Conservation (phyloP, 2,329 filamentous ascomycete genomes). For the Neoarthrinium moseri region DNA sequence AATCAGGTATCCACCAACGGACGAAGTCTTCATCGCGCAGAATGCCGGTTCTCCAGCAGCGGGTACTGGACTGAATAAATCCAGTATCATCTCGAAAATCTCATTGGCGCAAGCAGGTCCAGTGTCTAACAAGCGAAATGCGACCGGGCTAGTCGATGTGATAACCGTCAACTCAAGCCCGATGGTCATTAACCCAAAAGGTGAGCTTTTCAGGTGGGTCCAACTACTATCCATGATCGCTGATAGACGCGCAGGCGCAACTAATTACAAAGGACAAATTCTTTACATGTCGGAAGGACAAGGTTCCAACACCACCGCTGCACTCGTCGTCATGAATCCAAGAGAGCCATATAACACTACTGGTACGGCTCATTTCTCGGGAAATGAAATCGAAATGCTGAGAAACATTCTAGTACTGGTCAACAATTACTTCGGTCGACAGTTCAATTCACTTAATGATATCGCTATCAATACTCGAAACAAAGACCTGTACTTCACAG, state of each 20-base stretch:
- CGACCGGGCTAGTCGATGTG: constrained; percentile 38
- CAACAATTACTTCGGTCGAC: constrained; percentile 59
- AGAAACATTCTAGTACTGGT: constrained; percentile 39
- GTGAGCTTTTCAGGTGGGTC: constrained; percentile 22
- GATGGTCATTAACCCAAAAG: constrained; percentile 48
- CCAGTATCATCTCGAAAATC: constrained; percentile 49
- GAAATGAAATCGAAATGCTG: background rate
- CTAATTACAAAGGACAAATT: constrained; percentile 48
- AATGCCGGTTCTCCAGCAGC: constrained; percentile 45
- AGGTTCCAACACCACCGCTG: constrained; percentile 37
- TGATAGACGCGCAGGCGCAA: constrained; percentile 37
- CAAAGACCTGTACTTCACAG: constrained; percentile 62
- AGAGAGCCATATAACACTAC: constrained; percentile 48
- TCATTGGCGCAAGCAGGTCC: constrained; percentile 40
- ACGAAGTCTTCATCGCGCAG: constrained; percentile 55
- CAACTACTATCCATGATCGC: background rate
- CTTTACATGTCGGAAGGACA: constrained; percentile 50
- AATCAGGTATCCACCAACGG: constrained; percentile 37
- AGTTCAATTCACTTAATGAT: constrained; percentile 62
- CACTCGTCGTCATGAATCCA: constrained; percentile 42
- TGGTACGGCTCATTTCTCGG: constrained; percentile 24
- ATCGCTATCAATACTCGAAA: constrained; percentile 50
- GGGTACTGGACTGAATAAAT: constrained; percentile 50
- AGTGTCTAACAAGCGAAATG: constrained; percentile 34
- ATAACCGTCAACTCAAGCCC: constrained; percentile 39